Percentiles rank a stretch among this genome's conserved stretches.
phyloP scores from a whole-genome alignment of 2,329 filamentous ascomycete genomes.

The Curvularia hawaiiensis region DNA sequence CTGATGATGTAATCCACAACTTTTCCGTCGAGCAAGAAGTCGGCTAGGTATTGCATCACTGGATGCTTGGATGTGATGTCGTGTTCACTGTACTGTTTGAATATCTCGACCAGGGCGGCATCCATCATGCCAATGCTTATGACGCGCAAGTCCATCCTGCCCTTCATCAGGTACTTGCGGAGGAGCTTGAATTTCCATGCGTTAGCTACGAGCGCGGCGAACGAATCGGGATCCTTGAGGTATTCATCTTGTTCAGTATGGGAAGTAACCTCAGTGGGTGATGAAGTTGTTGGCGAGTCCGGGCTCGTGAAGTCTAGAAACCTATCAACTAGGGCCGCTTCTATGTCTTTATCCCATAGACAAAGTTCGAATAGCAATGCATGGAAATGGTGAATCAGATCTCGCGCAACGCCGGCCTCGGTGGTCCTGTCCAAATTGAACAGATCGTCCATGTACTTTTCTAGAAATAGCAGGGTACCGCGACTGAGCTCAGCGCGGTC shows the following conservation, averaged over 20 bases:
- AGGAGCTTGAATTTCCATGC: slow-evolving; percentile 74
- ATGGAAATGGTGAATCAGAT: slow-evolving; percentile 32
- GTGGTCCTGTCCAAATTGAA: slow-evolving; percentile 34
- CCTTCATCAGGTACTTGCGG: slow-evolving; percentile 76
- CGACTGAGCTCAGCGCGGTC: slow-evolving; percentile 28
- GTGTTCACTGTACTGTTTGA: slow-evolving; percentile 54
- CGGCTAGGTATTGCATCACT: slow-evolving; percentile 70
- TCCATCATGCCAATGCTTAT: slow-evolving; percentile 78
- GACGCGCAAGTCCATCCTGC: slow-evolving; percentile 89
- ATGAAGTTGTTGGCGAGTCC: slow-evolving; percentile 29
- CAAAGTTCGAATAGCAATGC: slow-evolving; percentile 33
- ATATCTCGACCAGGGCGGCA: slow-evolving; percentile 69
- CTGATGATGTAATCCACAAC: slow-evolving; percentile 88
- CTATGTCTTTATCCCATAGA: slow-evolving; percentile 32
- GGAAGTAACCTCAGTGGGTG: slow-evolving; percentile 9
- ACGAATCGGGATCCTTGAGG: slow-evolving; percentile 39
- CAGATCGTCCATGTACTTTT: slow-evolving; percentile 36
- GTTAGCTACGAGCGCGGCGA: slow-evolving; percentile 59
- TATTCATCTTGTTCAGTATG: slow-evolving; percentile 19
- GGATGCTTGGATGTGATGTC: slow-evolving; percentile 48
- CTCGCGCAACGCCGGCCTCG: slow-evolving; percentile 33
- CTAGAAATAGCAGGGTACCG: slow-evolving; percentile 32
- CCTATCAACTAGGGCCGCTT: slow-evolving; percentile 31
- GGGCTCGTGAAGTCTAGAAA: slow-evolving; percentile 32
- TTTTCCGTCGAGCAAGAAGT: slow-evolving; percentile 70